Evolutionary conservation across 2,329 filamentous ascomycete species (phyloP).

Genomic region (Fusarium verrucosum): DNA sequence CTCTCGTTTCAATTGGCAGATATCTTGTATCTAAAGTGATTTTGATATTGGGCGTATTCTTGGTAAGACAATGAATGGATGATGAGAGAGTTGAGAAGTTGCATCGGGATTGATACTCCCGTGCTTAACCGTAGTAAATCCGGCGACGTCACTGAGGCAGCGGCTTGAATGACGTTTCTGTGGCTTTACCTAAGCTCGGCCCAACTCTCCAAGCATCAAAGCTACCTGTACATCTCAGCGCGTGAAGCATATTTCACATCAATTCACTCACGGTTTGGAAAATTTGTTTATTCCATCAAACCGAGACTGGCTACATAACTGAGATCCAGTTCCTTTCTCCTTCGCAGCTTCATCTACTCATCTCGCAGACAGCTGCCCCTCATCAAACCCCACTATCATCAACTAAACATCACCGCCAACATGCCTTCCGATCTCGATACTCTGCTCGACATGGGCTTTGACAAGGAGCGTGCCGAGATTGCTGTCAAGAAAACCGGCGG

Average conservation of each 20-base stretch:
- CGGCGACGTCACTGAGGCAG: slow-evolving; percentile 42
- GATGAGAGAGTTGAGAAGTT: neutral
- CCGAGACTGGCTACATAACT: neutral
- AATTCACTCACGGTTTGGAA: neutral
- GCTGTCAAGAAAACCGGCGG: slow-evolving; percentile 86
- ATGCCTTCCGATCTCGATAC: slow-evolving; percentile 68
- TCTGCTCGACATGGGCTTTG: slow-evolving; percentile 80
- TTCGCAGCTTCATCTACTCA: neutral
- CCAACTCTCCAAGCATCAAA: neutral
- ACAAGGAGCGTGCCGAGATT: slow-evolving; percentile 80
- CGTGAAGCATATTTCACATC: neutral
- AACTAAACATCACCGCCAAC: slow-evolving; percentile 53
- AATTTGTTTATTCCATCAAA: neutral
- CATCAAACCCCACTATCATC: slow-evolving; percentile 39
- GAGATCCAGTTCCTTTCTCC: neutral
- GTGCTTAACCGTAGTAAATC: slow-evolving; percentile 42
- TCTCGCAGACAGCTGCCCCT: slow-evolving; percentile 14
- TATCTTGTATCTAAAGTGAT: slow-evolving; percentile 16
- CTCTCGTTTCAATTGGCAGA: neutral
- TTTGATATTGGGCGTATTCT: neutral
- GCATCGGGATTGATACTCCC: neutral
- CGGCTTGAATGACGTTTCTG: slow-evolving; percentile 42
- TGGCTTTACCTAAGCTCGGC: slow-evolving; percentile 21
- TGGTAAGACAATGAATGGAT: neutral
- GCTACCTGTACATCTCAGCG: neutral